Evolutionary conservation across 495 filamentous ascomycete genomes (phyloP).

Genomic region (Xylaria nigripes): DNA sequence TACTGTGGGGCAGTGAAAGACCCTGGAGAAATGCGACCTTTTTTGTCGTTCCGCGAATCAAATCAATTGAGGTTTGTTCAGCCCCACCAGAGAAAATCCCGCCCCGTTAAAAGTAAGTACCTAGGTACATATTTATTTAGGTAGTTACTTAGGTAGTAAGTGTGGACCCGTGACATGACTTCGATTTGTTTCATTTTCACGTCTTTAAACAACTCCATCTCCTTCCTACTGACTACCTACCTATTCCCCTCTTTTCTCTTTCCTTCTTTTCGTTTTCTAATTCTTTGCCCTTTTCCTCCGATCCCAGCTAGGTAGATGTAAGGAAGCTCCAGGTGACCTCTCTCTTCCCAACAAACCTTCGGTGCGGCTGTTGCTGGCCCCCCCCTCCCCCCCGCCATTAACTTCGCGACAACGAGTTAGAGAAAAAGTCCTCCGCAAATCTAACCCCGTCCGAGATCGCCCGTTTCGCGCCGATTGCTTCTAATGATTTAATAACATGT

Average conservation of each 20-base stretch:
- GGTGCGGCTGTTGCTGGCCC: background rate
- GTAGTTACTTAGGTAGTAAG: too few relatives aligned
- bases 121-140: too few relatives aligned
- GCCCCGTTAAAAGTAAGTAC: too few relatives aligned
- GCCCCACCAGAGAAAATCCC: background rate
- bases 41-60: constrained; percentile 3
- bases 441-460: background rate
- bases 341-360: constrained; percentile 4
- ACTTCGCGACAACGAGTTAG: background rate
- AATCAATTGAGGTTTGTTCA: background rate
- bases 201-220: background rate
- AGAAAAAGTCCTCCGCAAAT: background rate
- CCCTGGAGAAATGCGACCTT: background rate
- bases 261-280: background rate
- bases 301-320: background rate
- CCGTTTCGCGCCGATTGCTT: background rate
- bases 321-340: background rate
- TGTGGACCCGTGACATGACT: too few relatives aligned
- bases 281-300: background rate
- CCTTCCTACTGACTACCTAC: background rate
- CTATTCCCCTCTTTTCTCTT: background rate
- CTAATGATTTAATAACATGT: constrained; percentile 16
- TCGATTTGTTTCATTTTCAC: too few relatives aligned
- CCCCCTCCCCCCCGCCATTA: background rate
- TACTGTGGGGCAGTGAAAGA: background rate